Evolutionary conservation across 805 yeast genomes (phyloP).

Genomic region (Alloascoidea africana): DNA sequence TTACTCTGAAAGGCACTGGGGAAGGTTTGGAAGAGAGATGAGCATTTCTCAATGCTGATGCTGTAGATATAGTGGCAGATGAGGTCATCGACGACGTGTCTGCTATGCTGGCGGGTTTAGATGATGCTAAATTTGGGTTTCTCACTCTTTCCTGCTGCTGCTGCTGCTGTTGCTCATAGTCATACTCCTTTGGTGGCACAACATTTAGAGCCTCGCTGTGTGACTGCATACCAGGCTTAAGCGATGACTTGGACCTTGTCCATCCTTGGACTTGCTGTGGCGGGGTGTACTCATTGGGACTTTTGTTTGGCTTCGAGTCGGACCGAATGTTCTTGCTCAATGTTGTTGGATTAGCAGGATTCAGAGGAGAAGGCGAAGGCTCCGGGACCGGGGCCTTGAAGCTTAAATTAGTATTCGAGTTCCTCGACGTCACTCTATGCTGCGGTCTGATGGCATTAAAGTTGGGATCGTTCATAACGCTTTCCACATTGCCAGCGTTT

Average conservation of each 20-base stretch:
- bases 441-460: background rate
- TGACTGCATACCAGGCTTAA: background rate
- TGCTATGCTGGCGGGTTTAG: background rate
- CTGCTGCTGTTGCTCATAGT: background rate
- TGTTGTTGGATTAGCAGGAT: background rate
- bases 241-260: background rate
- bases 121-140: background rate
- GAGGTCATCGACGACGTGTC: background rate
- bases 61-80: background rate
- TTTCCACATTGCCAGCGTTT: background rate
- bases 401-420: background rate
- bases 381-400: background rate
- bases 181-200: background rate
- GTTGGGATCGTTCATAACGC: background rate
- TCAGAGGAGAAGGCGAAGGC: background rate
- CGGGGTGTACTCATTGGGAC: no score
- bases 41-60: background rate
- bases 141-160: no score
- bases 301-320: background rate
- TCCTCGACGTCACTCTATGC: background rate
- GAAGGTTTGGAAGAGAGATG: background rate
- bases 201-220: background rate
- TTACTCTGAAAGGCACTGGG: conserved; percentile 42
- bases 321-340: background rate
- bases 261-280: no score